Conservation (phyloP, 2,329 filamentous ascomycete genomes). For the Alternaria incomplexa region DNA sequence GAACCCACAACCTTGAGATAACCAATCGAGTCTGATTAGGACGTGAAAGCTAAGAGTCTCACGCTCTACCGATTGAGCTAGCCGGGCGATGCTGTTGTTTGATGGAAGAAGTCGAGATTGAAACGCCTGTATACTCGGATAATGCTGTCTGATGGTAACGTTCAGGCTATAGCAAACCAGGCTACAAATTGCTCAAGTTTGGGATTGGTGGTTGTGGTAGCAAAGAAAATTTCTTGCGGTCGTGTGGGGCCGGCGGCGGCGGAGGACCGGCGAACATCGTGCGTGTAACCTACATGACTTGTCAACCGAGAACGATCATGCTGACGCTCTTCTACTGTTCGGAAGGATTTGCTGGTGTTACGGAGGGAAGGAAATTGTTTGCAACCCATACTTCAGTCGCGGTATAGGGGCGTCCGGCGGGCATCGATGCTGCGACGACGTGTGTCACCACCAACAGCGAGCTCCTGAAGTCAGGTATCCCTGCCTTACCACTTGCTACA, state of each 20-base stretch:
- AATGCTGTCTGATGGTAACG: fast-evolving
- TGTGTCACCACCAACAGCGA: not conserved
- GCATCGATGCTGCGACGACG: not conserved
- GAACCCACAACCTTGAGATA: constrained; percentile 24
- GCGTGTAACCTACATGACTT: not conserved
- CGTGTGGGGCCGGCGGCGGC: constrained; percentile 8
- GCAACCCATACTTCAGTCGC: not conserved
- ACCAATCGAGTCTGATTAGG: constrained; percentile 14
- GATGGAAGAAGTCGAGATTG: not conserved
- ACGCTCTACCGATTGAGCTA: constrained; percentile 51
- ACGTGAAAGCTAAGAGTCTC: constrained; percentile 44
- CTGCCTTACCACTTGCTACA: too few relatives aligned
- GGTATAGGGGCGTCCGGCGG: not conserved
- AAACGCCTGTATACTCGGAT: not conserved
- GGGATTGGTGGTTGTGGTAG: not conserved
- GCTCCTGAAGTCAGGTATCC: not conserved
- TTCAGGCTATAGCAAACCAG: too few relatives aligned
- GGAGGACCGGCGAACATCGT: constrained; percentile 5
- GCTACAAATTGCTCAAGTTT: not conserved
- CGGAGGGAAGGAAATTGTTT: not conserved
- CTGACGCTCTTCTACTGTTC: not conserved
- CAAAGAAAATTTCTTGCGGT: constrained; percentile 3
- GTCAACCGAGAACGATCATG: not conserved
- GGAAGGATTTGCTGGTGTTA: not conserved
- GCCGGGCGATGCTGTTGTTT: constrained; percentile 18